A percentile compares a stretch with the other conserved stretches of the same genome.
These are phyloP conservation scores for Cercospora sesami DNA, from an alignment of 2,329 filamentous ascomycete genomes.

Conservation along the genomic window DNA sequence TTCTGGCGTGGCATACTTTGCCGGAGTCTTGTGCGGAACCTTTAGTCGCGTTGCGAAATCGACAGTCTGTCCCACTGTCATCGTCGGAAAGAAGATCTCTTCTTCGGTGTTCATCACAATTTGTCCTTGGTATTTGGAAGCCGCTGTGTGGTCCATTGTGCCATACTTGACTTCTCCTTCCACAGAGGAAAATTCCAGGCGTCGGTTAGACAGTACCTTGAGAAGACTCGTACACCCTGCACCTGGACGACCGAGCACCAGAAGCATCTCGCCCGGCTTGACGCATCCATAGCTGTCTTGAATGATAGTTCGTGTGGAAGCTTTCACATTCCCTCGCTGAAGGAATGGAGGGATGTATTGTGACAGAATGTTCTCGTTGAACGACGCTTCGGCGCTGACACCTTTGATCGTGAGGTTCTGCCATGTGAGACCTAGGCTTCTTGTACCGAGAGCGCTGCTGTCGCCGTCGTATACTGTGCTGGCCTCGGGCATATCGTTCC, in stretches of 20 bases:
- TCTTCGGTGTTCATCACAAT: slow-evolving; percentile 49
- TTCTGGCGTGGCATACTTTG: slow-evolving; percentile 21
- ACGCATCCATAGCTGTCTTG: slow-evolving; percentile 63
- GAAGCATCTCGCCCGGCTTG: slow-evolving; percentile 54
- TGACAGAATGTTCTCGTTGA: slow-evolving; percentile 61
- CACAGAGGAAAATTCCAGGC: slow-evolving; percentile 45
- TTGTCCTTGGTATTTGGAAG: slow-evolving; percentile 47
- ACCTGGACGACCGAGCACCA: slow-evolving; percentile 31
- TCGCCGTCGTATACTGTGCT: not conserved
- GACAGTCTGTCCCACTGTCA: slow-evolving; percentile 57
- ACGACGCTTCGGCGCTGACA: slow-evolving; percentile 59
- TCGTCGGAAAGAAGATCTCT: slow-evolving; percentile 55
- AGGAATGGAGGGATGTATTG: slow-evolving; percentile 44
- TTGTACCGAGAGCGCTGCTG: not conserved
- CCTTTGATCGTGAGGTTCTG: slow-evolving; percentile 64
- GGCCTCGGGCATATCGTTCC: not conserved
- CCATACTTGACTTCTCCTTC: slow-evolving; percentile 60
- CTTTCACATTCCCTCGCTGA: slow-evolving; percentile 36
- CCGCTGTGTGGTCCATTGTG: slow-evolving; percentile 44
- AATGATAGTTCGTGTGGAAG: slow-evolving; percentile 55
- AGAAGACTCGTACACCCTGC: slow-evolving; percentile 65
- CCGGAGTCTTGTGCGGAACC: slow-evolving; percentile 52
- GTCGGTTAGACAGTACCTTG: slow-evolving; percentile 66
- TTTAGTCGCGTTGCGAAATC: slow-evolving; percentile 47
- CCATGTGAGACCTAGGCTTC: slow-evolving; percentile 62